Evolutionary conservation across 805 yeast genomes (phyloP), one percentile per base, ranked within the genome.

Genomic region (Clavispora asparagi): DNA sequence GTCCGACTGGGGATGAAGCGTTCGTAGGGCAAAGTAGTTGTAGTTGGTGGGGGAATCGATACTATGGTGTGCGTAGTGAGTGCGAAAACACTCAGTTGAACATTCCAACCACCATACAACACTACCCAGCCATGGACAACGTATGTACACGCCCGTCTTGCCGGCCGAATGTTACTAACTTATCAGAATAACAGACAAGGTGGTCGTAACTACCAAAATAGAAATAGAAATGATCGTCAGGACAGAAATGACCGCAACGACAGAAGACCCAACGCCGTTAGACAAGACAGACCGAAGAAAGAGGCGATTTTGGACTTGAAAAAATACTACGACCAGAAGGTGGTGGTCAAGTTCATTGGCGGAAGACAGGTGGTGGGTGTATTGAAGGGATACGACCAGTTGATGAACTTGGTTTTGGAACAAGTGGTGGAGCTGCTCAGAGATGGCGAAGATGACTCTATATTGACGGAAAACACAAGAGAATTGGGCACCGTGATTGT

Each of bases 301-400:
- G 97, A 91, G 52, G 95, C 96, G 19, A 87, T 91, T 49, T 72
- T 89, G 46, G 90, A 91, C 63, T 72, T 94, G 49, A 79, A 83
- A 51, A 85, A 81, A 59, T 87, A 86, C 62, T 79, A 80, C 57
- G 95, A 88, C 61, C 74, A 84, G 55, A 65, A 74, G 54, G 81
- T 92, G 36, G 77, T 83, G 56, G 92, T 91, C 44, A 83, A 86
- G 57, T 81, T 94, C 61, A 77, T 83, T 54, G 95, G 96, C 11
- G 97, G 96, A 7, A 80, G 97, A 60, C 82, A 83, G 55, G 81
- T 86, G n/a, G 73, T 74, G 14, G 99, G 99, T 31, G 69, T 71
- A 1, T 76, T 92, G 56, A 88, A 87, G 56, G 97, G 98, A 7
- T 85, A 75, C 59, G 95, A 86, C 61, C 90, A 83, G 61, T 73